phyloP scores from a whole-genome alignment of 257 asterid genomes.

The Solanum chilense region DNA sequence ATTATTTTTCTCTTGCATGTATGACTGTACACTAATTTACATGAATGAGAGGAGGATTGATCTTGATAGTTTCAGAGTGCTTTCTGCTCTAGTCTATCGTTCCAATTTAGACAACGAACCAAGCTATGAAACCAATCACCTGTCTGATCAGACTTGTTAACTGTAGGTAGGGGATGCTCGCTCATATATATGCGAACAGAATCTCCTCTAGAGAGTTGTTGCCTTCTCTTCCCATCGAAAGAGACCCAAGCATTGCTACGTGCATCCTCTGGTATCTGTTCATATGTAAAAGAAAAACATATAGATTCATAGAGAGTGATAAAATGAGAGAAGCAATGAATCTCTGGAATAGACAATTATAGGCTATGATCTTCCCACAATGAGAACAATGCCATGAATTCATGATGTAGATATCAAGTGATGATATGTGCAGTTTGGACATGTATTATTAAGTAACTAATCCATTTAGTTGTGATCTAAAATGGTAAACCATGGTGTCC shows the following conservation, averaged over 20 bases:
- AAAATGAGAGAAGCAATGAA: not conserved
- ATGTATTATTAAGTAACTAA: not conserved
- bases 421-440: not conserved
- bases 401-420: not conserved
- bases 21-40: slow-evolving; percentile 43
- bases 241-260: slow-evolving; percentile 98
- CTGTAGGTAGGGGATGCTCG: slow-evolving; percentile 95
- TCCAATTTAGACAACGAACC: slow-evolving; percentile 98
- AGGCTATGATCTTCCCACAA: not conserved
- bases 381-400: not conserved
- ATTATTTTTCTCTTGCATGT: not conserved
- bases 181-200: slow-evolving; percentile 90
- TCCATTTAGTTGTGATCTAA: not conserved
- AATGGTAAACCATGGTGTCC: not conserved
- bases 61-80: slow-evolving; percentile 41
- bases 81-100: slow-evolving; percentile 89
- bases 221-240: slow-evolving; percentile 97
- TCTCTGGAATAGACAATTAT: not conserved
- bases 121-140: slow-evolving; percentile 97
- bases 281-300: not conserved
- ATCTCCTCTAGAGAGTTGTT: slow-evolving; percentile 88
- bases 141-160: slow-evolving; percentile 87
- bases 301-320: not conserved
- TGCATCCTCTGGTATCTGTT: slow-evolving; percentile 87
- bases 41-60: not conserved